phyloP scores from a whole-genome alignment of 495 filamentous ascomycete species.

The Daldinia concentrica region DNA sequence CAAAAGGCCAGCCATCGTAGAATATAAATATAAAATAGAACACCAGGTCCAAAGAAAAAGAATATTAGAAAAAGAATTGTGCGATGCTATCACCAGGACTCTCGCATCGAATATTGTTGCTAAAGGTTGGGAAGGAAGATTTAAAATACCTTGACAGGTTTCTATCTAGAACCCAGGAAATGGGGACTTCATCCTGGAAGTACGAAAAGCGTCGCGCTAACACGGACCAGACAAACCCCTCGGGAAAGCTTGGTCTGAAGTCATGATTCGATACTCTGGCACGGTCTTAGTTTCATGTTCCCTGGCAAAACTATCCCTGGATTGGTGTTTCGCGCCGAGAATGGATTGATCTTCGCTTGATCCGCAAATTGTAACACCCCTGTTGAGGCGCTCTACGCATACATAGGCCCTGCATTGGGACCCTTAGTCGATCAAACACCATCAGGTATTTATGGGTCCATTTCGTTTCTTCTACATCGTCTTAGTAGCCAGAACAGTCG shows the following conservation, averaged over 20 bases:
- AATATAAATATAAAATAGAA: constrained; percentile 38
- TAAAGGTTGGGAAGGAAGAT: constrained; percentile 9
- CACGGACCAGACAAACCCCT: constrained; percentile 17
- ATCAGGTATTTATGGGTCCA: constrained; percentile 15
- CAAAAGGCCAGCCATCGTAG: constrained; percentile 46
- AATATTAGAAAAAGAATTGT: constrained; percentile 30
- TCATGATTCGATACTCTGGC: constrained; percentile 40
- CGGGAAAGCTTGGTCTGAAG: constrained; percentile 27
- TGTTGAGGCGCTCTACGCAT: not conserved
- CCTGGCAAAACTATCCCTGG: constrained; percentile 38
- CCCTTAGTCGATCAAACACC: constrained; percentile 35
- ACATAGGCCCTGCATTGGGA: constrained; percentile 18
- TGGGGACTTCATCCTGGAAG: constrained; percentile 26
- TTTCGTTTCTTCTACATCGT: constrained; percentile 21
- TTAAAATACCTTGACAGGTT: constrained; percentile 27
- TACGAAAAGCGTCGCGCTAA: constrained; percentile 23
- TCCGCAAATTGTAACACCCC: constrained; percentile 14
- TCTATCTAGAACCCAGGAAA: constrained; percentile 25
- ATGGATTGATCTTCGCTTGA: constrained; percentile 36
- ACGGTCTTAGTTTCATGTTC: constrained; percentile 44
- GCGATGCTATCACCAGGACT: constrained; percentile 23
- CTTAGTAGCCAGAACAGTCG: constrained; percentile 13
- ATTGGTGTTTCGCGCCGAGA: constrained; percentile 23
- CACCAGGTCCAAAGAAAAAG: constrained; percentile 48
- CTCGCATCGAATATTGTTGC: constrained; percentile 29